These are phyloP conservation scores for Mortierella sp. DNA, from an alignment of 371 early-diverging fungal genomes.

Conservation along the genomic window DNA sequence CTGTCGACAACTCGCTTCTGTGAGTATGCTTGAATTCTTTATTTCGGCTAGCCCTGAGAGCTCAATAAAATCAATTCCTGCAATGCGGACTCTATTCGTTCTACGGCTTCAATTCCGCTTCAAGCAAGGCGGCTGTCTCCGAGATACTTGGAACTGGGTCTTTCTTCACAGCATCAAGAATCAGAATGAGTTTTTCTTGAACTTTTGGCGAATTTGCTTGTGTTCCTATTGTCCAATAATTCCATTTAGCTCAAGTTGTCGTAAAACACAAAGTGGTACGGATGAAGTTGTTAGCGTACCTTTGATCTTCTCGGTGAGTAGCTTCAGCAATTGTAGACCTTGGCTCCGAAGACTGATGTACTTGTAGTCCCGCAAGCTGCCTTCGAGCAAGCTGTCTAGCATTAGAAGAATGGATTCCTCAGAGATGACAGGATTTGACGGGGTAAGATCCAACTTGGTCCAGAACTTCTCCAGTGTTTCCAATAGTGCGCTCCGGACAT, in stretches of 20 bases:
- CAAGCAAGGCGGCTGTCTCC: not conserved
- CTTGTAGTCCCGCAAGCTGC: slow-evolving; percentile 41
- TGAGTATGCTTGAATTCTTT: too few species aligned
- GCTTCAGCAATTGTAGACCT: slow-evolving; percentile 33
- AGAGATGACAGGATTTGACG: not conserved
- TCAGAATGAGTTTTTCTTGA: not conserved
- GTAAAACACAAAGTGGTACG: not conserved
- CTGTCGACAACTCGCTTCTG: too few species aligned
- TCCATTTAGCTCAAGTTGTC: not conserved
- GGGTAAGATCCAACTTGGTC: slow-evolving; percentile 21
- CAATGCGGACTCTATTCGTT: too few species aligned
- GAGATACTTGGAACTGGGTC: not conserved
- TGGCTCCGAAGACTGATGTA: slow-evolving; percentile 35
- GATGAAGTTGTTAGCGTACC: slow-evolving; percentile 12
- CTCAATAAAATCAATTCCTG: too few species aligned
- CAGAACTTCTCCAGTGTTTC: slow-evolving; percentile 67
- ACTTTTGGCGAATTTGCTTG: not conserved
- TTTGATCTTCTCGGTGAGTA: slow-evolving; percentile 21
- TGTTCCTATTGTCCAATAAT: not conserved
- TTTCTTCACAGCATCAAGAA: not conserved
- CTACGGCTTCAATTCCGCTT: not conserved
- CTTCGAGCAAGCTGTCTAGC: slow-evolving; percentile 33
- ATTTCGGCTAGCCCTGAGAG: too few species aligned
- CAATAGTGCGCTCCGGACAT: slow-evolving; percentile 72
- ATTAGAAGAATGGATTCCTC: slow-evolving; percentile 18